A percentile compares a stretch with the other conserved stretches of the same genome.
phyloP scores from a whole-genome alignment of 306 rosid genomes.

The Crotalaria pallida region DNA sequence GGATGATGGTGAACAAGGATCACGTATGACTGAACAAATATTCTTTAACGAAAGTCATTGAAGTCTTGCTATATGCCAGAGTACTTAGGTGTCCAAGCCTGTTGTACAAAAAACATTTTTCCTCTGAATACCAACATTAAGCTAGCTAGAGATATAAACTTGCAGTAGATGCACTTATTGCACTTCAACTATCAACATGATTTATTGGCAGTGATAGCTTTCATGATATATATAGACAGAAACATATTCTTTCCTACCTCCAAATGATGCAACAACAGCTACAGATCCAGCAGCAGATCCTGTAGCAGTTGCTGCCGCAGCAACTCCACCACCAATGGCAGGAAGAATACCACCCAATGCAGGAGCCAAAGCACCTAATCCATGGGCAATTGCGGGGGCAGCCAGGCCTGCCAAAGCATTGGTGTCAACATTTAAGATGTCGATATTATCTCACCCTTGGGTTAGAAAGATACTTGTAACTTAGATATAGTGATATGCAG shows the following conservation, averaged over 20 bases:
- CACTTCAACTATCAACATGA: too few relatives aligned
- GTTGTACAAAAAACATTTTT: too few relatives aligned
- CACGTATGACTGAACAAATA: neutral
- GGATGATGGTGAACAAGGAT: neutral
- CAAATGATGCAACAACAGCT: conserved; percentile 96
- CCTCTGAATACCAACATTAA: too few relatives aligned
- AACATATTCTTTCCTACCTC: conserved; percentile 45
- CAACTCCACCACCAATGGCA: conserved; percentile 76
- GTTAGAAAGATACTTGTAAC: conserved; percentile 5
- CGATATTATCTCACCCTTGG: conserved; percentile 5
- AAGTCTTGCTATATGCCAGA: neutral
- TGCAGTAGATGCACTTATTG: too few relatives aligned
- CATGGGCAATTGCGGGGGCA: conserved; percentile 97
- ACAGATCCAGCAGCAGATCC: conserved; percentile 88
- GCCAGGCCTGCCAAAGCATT: conserved; percentile 64
- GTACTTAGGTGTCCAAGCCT: neutral
- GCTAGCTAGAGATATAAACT: neutral
- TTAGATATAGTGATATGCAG: neutral
- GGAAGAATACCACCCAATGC: conserved; percentile 76
- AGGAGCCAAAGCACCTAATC: conserved; percentile 92
- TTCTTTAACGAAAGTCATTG: neutral
- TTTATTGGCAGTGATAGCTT: neutral
- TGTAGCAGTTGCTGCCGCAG: conserved; percentile 92
- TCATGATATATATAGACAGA: conserved; percentile 1
- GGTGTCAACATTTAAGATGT: conserved; percentile 10